phyloP scores from a whole-genome alignment of 345 rosid genomes.

The Cardamine resedifolia region DNA sequence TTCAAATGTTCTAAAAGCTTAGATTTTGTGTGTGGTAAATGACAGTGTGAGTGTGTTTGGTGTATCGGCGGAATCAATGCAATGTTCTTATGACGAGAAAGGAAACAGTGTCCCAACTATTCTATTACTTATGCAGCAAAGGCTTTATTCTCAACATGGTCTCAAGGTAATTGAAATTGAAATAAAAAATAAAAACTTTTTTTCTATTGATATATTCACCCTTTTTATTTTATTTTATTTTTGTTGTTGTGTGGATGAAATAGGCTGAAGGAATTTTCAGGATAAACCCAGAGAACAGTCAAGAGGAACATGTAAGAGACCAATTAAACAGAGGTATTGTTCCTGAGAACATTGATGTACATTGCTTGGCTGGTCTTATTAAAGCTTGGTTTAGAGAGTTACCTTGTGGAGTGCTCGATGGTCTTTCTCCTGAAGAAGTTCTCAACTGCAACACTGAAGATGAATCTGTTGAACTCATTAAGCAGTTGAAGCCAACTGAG shows the following conservation, averaged over 20 bases:
- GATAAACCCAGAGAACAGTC: slow-evolving; percentile 93
- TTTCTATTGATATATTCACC: not conserved
- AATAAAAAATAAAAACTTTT: not conserved
- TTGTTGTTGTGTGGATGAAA: slow-evolving; percentile 7
- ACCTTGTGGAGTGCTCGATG: slow-evolving; percentile 92
- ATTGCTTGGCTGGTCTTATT: slow-evolving; percentile 91
- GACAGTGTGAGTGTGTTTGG: slow-evolving; percentile 95
- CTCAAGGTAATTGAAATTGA: slow-evolving; percentile 54
- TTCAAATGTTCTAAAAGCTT: slow-evolving; percentile 19
- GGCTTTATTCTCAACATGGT: slow-evolving; percentile 74
- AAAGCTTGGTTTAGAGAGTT: slow-evolving; percentile 99
- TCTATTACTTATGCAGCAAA: slow-evolving; percentile 87
- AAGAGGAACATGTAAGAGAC: slow-evolving; percentile 89
- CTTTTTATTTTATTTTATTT: no score
- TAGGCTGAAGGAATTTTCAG: slow-evolving; percentile 97
- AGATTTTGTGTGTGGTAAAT: slow-evolving; percentile 19
- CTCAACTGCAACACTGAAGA: slow-evolving; percentile 84
- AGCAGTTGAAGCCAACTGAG: slow-evolving; percentile 86
- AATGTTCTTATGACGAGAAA: slow-evolving; percentile 70
- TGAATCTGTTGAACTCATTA: slow-evolving; percentile 65
- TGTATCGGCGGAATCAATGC: slow-evolving; percentile 97
- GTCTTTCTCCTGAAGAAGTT: slow-evolving; percentile 92
- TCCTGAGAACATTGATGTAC: slow-evolving; percentile 83
- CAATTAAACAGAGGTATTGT: slow-evolving; percentile 89
- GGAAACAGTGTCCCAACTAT: slow-evolving; percentile 95